Evolutionary conservation across 2,329 filamentous ascomycete species (phyloP), one percentile per base, ranked within the genome.

Genomic region (Pseudogymnoascus sp.): DNA sequence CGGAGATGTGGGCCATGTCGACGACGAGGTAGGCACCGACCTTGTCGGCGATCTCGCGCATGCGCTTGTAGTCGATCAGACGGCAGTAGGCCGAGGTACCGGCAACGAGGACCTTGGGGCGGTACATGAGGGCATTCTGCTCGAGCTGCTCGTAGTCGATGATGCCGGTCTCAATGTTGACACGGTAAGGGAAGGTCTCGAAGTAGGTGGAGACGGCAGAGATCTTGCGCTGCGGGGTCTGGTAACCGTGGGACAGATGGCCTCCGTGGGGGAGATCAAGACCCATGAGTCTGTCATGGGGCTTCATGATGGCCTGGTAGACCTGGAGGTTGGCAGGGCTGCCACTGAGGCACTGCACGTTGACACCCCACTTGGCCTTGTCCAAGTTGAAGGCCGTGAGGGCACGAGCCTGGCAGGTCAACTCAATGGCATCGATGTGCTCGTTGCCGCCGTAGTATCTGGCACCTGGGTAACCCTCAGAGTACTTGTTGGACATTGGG

Each of bases 371-470:
- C 82, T 96, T 92, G 70, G 87, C 85, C 17, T 88, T 75, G 79
- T 96, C 90, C 69, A 96, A 80, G 75, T 91, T 85, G 83, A 97
- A 99, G 64, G 93, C 89, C 79, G 91, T 85, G 67, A 99, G 88
- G 69, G 95, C 95, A 79, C 95, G 89, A 77, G 87, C 84, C 83
- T 99, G 95, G 85, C 95, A 99, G 66, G 95, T 89, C 70, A 90
- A 84, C 85, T 99, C 95, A 73, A 97, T 92, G 78, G 91, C 84
- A 78, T 99, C 95, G 70, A 99, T 99, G 84, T 95, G 91, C 84
- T 99, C 90, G 83, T 99, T 99, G 75, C 95, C 95, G 75, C 95
- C 95, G 75, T 99, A 99, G 86, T 99, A 99, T 79, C 95, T 89
- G 72, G 95, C 95, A 76, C 95, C 95, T 70, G 95, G 95, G 78